phyloP scores from a whole-genome alignment of 768 basidiomycete genomes.

The Suillus luteus region DNA sequence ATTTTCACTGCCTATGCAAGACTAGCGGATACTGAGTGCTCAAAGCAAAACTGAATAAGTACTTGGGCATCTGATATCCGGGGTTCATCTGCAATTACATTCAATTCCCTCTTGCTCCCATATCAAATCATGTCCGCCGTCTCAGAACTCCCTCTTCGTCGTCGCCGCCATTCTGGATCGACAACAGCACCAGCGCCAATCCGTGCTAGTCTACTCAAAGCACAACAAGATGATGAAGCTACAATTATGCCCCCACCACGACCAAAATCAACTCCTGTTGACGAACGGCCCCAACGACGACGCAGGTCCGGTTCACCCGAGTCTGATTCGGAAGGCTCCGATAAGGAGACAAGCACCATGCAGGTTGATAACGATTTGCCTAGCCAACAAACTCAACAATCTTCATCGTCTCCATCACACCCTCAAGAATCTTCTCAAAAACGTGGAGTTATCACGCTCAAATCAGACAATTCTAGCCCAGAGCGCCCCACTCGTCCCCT shows the following conservation, averaged over 20 bases:
- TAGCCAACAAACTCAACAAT: not conserved
- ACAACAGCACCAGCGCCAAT: constrained; percentile 37
- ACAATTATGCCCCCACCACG: constrained; percentile 56
- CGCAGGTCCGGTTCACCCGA: constrained; percentile 43
- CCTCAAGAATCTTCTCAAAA: constrained; percentile 21
- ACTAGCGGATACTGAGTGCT: not conserved
- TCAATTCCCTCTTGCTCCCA: not conserved
- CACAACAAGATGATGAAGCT: constrained; percentile 24
- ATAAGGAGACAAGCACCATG: constrained; percentile 33
- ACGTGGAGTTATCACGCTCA: constrained; percentile 21
- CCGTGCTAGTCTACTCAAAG: constrained; percentile 19
- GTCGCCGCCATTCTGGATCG: constrained; percentile 67
- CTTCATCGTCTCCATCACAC: constrained; percentile 9
- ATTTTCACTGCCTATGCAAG: constrained; percentile 8
- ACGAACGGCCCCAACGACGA: constrained; percentile 55
- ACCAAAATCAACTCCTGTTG: constrained; percentile 71
- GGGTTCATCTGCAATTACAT: not conserved
- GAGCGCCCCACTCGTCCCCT: constrained; percentile 68
- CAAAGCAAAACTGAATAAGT: not conserved
- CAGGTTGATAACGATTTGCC: constrained; percentile 24
- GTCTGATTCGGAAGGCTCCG: constrained; percentile 37
- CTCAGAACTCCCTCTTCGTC: constrained; percentile 35
- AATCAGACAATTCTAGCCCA: constrained; percentile 24
- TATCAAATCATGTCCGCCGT: constrained; percentile 18
- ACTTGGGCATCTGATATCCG: constrained; percentile 2